Evolutionary conservation across 768 basidiomycete genomes (phyloP).

Genomic region (Nevesoporus exiguus): DNA sequence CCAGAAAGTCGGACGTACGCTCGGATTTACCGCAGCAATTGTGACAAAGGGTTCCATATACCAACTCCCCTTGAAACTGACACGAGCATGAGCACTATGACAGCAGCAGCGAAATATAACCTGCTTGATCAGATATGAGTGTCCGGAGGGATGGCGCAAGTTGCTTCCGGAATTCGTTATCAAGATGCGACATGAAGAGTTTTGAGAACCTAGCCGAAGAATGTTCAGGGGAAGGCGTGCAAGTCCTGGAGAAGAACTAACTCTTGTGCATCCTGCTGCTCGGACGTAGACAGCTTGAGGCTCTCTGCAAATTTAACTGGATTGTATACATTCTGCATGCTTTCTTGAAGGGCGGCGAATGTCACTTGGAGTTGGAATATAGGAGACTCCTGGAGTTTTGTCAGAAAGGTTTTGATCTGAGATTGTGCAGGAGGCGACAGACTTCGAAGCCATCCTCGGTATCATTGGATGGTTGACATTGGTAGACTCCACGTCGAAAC

Average conservation of each 20-base stretch:
- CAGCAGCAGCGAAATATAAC: slow-evolving; percentile 4
- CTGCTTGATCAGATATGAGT: slow-evolving; percentile 71
- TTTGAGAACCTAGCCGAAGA: slow-evolving; percentile 74
- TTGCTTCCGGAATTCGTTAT: slow-evolving; percentile 85
- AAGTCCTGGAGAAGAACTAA: slow-evolving; percentile 35
- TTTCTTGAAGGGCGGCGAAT: slow-evolving; percentile 82
- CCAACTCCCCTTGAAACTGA: slow-evolving; percentile 84
- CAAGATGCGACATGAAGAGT: slow-evolving; percentile 87
- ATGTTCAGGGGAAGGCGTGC: slow-evolving; percentile 4
- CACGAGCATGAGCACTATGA: slow-evolving; percentile 3
- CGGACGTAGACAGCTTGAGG: slow-evolving; percentile 70
- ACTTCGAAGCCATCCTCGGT: slow-evolving; percentile 44
- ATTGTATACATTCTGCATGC: slow-evolving; percentile 70
- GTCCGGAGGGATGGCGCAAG: slow-evolving; percentile 55
- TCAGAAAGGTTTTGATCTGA: background rate
- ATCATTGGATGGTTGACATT: slow-evolving; percentile 59
- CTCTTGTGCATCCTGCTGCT: slow-evolving; percentile 99
- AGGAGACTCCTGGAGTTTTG: slow-evolving; percentile 59
- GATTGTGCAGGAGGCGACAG: slow-evolving; percentile 8
- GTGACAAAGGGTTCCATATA: slow-evolving; percentile 78
- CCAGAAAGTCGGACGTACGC: slow-evolving; percentile 69
- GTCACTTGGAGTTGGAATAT: slow-evolving; percentile 76
- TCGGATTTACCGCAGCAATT: slow-evolving; percentile 68
- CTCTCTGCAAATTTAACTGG: slow-evolving; percentile 84
- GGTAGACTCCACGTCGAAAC: slow-evolving; percentile 82